phyloP scores from a whole-genome alignment of 2,329 filamentous ascomycete species.

The Penicillium hordei region DNA sequence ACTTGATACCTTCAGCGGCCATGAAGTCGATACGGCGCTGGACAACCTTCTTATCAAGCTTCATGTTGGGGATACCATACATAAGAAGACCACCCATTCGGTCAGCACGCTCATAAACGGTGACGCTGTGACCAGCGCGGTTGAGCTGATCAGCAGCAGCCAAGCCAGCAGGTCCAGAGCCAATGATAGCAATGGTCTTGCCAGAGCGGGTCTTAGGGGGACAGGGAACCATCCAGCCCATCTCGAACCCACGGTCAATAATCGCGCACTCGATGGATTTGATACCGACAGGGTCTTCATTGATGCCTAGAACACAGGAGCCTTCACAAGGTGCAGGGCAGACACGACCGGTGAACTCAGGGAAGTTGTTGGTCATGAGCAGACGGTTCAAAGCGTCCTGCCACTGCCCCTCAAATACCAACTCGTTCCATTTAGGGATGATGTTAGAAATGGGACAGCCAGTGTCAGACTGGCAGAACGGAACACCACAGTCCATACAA shows the following conservation, averaged over 20 bases:
- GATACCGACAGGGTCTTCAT: conserved; percentile 94
- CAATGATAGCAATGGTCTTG: conserved; percentile 85
- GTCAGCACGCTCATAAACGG: conserved; percentile 89
- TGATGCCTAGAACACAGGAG: conserved; percentile 93
- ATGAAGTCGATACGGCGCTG: conserved; percentile 95
- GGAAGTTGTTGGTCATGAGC: conserved; percentile 97
- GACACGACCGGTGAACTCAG: conserved; percentile 94
- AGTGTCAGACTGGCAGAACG: conserved; percentile 95
- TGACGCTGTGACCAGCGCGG: conserved; percentile 83
- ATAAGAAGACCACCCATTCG: conserved; percentile 88
- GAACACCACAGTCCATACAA: conserved; percentile 98
- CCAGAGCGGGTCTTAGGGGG: conserved; percentile 78
- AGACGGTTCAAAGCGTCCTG: conserved; percentile 86
- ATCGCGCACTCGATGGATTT: conserved; percentile 98
- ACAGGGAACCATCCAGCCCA: conserved; percentile 92
- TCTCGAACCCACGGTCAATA: conserved; percentile 95
- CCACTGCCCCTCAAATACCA: conserved; percentile 77
- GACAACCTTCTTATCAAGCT: conserved; percentile 96
- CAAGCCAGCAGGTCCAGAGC: conserved; percentile 88
- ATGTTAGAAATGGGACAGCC: conserved; percentile 97
- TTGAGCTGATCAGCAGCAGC: conserved; percentile 92
- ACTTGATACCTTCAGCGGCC: conserved; percentile 81
- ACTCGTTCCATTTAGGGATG: conserved; percentile 93
- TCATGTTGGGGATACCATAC: conserved; percentile 99
- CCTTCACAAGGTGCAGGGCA: conserved; percentile 96